phyloP scores from a whole-genome alignment of 306 rosid species.

The Acacia melanoxylon region DNA sequence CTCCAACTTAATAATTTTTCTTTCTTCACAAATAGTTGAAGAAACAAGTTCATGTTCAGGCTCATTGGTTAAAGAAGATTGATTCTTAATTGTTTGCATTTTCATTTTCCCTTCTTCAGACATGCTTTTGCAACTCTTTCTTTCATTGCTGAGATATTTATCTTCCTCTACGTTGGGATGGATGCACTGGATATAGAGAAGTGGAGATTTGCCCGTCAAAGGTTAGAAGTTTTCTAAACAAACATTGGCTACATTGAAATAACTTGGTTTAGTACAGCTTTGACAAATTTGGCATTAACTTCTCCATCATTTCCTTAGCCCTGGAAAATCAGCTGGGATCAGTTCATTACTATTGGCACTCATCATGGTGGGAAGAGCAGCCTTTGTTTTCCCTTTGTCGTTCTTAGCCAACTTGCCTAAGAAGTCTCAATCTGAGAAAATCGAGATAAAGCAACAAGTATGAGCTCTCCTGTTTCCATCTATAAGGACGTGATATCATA shows the following conservation, averaged over 20 bases:
- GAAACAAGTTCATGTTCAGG: slow-evolving; percentile 12
- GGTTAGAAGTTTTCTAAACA: slow-evolving; percentile 53
- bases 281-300: slow-evolving; percentile 28
- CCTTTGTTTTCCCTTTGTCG: slow-evolving; percentile 87
- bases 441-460: slow-evolving; percentile 88
- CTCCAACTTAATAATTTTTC: neutral
- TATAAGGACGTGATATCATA: neutral
- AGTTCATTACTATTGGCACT: slow-evolving; percentile 84
- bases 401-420: slow-evolving; percentile 81
- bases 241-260: slow-evolving; percentile 8
- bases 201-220: slow-evolving; percentile 80
- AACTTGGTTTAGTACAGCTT: neutral
- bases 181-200: slow-evolving; percentile 95
- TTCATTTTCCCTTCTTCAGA: slow-evolving; percentile 47
- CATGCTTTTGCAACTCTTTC: slow-evolving; percentile 94
- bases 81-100: slow-evolving; percentile 1
- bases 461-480: slow-evolving; percentile 24
- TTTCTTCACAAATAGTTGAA: slow-evolving; percentile 3
- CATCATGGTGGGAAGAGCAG: slow-evolving; percentile 91
- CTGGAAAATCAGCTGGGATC: slow-evolving; percentile 77
- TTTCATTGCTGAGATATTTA: slow-evolving; percentile 84
- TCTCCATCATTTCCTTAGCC: slow-evolving; percentile 48
- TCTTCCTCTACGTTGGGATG: slow-evolving; percentile 98
- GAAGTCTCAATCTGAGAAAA: slow-evolving; percentile 62
- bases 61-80: neutral